phyloP scores from a whole-genome alignment of 2,329 filamentous ascomycete genomes.

The Scedosporium boydii region DNA sequence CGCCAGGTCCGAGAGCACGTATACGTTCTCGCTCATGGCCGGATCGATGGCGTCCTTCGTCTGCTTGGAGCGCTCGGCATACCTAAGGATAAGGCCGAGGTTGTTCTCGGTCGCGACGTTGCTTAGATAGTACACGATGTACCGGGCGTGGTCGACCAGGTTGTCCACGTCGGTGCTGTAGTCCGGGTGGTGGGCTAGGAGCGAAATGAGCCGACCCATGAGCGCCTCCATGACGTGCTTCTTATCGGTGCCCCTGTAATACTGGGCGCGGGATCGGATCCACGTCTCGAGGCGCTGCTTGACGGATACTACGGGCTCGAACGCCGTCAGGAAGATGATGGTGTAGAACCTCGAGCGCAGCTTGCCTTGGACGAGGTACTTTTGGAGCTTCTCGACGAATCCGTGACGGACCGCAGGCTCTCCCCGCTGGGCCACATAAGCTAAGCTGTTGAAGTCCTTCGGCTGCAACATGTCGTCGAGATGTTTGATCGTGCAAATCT shows the following conservation, averaged over 20 bases:
- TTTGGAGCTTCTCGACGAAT: conserved; percentile 82
- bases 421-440: conserved; percentile 71
- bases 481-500: conserved; percentile 67
- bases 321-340: conserved; percentile 82
- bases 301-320: conserved; percentile 70
- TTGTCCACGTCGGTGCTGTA: conserved; percentile 60
- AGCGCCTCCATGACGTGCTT: conserved; percentile 67
- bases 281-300: conserved; percentile 74
- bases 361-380: conserved; percentile 68
- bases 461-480: conserved; percentile 69
- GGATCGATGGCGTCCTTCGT: conserved; percentile 69
- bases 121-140: conserved; percentile 81
- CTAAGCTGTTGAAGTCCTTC: conserved; percentile 69
- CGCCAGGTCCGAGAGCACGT: conserved; percentile 79
- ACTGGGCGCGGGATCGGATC: conserved; percentile 71
- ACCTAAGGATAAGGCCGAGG: conserved; percentile 78
- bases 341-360: conserved; percentile 75
- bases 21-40: conserved; percentile 62
- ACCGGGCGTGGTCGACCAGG: conserved; percentile 73
- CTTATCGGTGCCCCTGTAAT: conserved; percentile 48
- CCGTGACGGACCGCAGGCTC: conserved; percentile 62
- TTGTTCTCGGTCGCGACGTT: conserved; percentile 80
- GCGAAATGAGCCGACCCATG: conserved; percentile 72
- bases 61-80: conserved; percentile 88
- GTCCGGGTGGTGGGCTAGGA: conserved; percentile 91